phyloP scores from a whole-genome alignment of 306 rosid genomes.

The Pachyrhizus erosus region DNA sequence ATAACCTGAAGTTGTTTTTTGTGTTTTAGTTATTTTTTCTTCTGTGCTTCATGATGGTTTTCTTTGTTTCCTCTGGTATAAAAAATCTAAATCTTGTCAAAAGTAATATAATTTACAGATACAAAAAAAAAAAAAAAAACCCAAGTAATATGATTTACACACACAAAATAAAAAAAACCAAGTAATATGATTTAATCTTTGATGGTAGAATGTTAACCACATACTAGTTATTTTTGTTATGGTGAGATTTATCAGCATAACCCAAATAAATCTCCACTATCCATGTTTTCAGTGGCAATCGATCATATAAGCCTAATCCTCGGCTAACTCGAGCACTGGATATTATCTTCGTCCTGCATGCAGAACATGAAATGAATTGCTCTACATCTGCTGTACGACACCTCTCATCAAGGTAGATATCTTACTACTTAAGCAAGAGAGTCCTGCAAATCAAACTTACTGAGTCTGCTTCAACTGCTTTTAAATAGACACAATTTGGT shows the following conservation, averaged over 20 bases:
- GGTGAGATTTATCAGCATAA: neutral
- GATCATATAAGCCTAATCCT: slow-evolving; percentile 82
- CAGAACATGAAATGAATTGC: slow-evolving; percentile 97
- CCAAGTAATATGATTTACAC: neutral
- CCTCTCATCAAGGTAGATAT: slow-evolving; percentile 81
- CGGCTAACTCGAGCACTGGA: slow-evolving; percentile 83
- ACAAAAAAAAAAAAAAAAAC: too few relatives aligned
- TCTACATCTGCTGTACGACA: slow-evolving; percentile 90
- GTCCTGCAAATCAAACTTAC: slow-evolving; percentile 1
- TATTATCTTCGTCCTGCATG: slow-evolving; percentile 84
- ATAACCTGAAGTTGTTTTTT: neutral
- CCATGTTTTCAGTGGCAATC: slow-evolving; percentile 69
- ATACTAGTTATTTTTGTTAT: slow-evolving; percentile 19
- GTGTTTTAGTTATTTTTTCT: neutral
- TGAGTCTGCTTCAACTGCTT: neutral
- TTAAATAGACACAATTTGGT: neutral
- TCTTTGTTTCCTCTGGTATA: neutral
- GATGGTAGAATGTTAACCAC: neutral
- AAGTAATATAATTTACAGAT: neutral
- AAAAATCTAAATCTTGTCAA: neutral
- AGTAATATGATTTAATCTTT: neutral
- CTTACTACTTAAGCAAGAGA: neutral
- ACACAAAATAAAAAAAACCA: neutral
- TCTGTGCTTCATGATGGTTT: slow-evolving; percentile 4
- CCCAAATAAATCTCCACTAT: slow-evolving; percentile 8